Conservation (phyloP, 2,329 filamentous ascomycete species). For the Thielaviopsis euricoi region DNA sequence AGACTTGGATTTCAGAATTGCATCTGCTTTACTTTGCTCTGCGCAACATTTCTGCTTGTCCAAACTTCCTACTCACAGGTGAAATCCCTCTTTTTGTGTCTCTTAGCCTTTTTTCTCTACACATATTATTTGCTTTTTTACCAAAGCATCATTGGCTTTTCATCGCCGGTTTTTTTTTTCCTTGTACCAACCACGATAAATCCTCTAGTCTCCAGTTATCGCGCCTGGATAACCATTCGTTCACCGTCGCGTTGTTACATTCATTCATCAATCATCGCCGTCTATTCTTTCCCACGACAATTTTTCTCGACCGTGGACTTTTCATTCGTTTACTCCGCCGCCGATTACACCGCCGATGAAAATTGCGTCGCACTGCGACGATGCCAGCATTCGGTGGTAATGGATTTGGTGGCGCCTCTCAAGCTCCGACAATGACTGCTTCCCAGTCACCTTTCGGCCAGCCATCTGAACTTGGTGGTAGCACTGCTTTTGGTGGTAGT, state of each 20-base stretch:
- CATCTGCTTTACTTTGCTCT: too few species aligned
- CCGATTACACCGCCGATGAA: background rate
- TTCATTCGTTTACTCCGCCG: background rate
- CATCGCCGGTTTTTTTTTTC: background rate
- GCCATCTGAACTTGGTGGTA: background rate
- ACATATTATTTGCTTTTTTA: background rate
- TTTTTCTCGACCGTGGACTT: background rate
- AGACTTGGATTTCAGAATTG: background rate
- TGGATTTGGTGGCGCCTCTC: constrained; percentile 3
- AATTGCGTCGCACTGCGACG: background rate
- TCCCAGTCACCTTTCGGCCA: constrained; percentile 10
- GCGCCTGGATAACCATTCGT: background rate
- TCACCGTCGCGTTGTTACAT: background rate
- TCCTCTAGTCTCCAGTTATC: background rate
- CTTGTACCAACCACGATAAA: background rate
- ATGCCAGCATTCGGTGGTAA: constrained; percentile 10
- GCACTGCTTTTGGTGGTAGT: background rate
- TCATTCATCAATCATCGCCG: background rate
- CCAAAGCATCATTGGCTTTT: background rate
- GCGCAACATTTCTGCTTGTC: background rate
- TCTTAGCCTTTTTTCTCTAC: background rate
- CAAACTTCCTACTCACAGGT: background rate
- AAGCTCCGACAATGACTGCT: constrained; percentile 1
- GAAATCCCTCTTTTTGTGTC: background rate
- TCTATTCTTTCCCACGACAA: background rate